These are phyloP conservation scores for Rosa rugosa DNA, from an alignment of 306 rosid species.

Conservation along the genomic window DNA sequence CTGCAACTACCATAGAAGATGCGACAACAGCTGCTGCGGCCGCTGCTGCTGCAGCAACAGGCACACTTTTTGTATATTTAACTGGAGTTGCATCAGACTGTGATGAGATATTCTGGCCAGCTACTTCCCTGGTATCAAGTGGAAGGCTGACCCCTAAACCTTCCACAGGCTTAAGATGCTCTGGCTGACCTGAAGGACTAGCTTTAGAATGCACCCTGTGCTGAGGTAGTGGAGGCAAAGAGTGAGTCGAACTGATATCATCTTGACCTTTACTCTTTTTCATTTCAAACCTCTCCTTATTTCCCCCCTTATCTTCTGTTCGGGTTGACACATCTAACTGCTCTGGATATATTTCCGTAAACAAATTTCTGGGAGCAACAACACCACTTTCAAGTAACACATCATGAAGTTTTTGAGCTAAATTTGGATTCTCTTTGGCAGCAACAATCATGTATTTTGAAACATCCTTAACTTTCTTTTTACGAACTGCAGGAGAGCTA, in stretches of 20 bases:
- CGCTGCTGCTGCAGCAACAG: constrained; percentile 87
- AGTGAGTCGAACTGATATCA: constrained; percentile 35
- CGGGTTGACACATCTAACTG: constrained; percentile 43
- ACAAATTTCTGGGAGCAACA: constrained; percentile 86
- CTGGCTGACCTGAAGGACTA: constrained; percentile 50
- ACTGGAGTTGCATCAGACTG: constrained; percentile 52
- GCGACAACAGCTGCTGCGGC: constrained; percentile 97
- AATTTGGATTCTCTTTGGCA: constrained; percentile 89
- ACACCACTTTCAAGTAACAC: constrained; percentile 96
- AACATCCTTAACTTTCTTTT: constrained; percentile 82
- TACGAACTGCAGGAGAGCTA: constrained; percentile 70
- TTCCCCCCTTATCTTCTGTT: constrained; percentile 45
- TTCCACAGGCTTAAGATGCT: constrained; percentile 55
- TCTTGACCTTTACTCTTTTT: constrained; percentile 41
- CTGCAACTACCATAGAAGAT: constrained; percentile 90
- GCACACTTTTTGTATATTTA: constrained; percentile 68
- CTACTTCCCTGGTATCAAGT: constrained; percentile 51
- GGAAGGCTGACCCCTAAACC: constrained; percentile 53
- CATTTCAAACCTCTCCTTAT: constrained; percentile 35
- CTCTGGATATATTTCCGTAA: constrained; percentile 70
- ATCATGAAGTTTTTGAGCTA: constrained; percentile 89
- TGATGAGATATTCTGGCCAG: constrained; percentile 42
- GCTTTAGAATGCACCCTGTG: constrained; percentile 48
- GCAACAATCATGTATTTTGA: constrained; percentile 98
- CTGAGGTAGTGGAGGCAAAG: constrained; percentile 71